Percentiles rank a stretch among this genome's conserved stretches.
phyloP scores from a whole-genome alignment of 192 early-diverging fungal genomes.

The Linnemannia schmuckeri region DNA sequence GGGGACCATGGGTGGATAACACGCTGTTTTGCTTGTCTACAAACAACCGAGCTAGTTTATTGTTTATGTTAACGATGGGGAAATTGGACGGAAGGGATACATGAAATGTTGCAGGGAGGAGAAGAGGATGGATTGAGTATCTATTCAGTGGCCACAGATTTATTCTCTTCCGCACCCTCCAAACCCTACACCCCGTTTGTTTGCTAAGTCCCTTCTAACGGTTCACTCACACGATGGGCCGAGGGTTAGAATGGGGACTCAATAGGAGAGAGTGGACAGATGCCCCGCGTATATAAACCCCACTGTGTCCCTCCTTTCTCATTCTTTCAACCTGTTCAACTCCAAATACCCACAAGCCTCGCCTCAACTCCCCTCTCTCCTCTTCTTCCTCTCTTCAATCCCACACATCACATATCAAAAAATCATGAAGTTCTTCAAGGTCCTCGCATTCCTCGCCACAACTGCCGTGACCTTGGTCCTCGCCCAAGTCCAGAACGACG shows the following conservation, averaged over 20 bases:
- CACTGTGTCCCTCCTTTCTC: not conserved
- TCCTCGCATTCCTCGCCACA: slow-evolving; percentile 1
- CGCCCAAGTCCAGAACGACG: not conserved
- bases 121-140: not conserved
- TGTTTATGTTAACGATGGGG: not conserved
- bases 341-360: not conserved
- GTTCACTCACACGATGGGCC: not conserved
- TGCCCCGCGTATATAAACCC: not conserved
- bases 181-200: not conserved
- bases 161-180: no score
- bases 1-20: not conserved
- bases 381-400: not conserved
- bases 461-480: not conserved
- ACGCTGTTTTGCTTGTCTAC: not conserved
- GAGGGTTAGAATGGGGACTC: not conserved
- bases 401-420: not conserved
- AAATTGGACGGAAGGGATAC: not conserved
- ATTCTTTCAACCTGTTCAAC: not conserved
- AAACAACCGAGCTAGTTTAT: not conserved
- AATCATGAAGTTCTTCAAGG: slow-evolving; percentile 11
- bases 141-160: not conserved
- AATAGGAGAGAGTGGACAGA: not conserved
- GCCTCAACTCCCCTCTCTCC: not conserved
- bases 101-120: no score
- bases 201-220: not conserved